These are phyloP conservation scores for Cryptosporidium andersoni DNA, from an alignment of 169 alveolate genomes.

Conservation along the genomic window DNA sequence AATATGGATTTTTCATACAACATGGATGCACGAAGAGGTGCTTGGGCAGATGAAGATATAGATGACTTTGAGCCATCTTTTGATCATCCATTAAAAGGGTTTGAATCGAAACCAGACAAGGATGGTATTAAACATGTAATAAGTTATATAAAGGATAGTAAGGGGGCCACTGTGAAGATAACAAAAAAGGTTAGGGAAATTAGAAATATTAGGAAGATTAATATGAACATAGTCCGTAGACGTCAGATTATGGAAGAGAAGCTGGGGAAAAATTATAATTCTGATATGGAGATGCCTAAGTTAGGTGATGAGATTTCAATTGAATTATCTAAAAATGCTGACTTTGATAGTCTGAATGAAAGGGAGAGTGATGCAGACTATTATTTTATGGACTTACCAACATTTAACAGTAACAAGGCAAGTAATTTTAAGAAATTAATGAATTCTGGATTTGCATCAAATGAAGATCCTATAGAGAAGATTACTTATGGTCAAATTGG, in stretches of 20 bases:
- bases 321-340: constrained; percentile 75
- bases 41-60: constrained; percentile 70
- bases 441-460: constrained; percentile 73
- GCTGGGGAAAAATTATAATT: constrained; percentile 32
- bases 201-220: constrained; percentile 39
- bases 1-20: constrained; percentile 18
- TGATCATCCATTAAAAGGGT: constrained; percentile 69
- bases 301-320: constrained; percentile 77
- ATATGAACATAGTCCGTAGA: constrained; percentile 43
- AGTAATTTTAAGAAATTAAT: constrained; percentile 72
- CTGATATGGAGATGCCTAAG: constrained; percentile 67
- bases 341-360: constrained; percentile 63
- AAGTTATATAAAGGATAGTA: constrained; percentile 51
- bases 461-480: constrained; percentile 72
- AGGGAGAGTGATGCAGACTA: constrained; percentile 74
- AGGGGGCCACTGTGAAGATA: constrained; percentile 45
- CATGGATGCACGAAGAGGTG: constrained; percentile 40
- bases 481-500: constrained; percentile 73
- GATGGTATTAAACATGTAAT: constrained; percentile 69
- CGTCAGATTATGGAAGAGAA: constrained; percentile 42
- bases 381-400: constrained; percentile 70
- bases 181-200: constrained; percentile 44
- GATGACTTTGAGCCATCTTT: constrained; percentile 71
- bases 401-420: constrained; percentile 16
- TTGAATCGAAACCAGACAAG: constrained; percentile 62